Conservation (phyloP, 176 grass and related monocot species). For the Oryza brachyantha region DNA sequence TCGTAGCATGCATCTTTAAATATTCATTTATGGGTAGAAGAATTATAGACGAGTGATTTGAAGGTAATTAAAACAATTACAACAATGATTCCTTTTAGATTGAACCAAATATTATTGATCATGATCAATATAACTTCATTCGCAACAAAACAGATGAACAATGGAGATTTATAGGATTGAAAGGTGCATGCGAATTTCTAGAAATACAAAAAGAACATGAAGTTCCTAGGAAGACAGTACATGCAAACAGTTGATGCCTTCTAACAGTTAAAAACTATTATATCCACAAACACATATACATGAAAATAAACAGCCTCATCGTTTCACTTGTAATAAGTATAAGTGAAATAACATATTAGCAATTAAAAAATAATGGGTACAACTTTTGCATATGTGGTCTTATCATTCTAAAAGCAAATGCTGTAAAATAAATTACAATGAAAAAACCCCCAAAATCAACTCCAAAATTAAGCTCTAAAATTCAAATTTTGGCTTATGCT, state of each 20-base stretch:
- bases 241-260: constrained; percentile 5
- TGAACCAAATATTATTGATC: neutral
- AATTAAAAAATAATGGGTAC: too few species aligned
- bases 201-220: constrained; percentile 14
- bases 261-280: constrained; percentile 1
- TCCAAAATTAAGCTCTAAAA: too few species aligned
- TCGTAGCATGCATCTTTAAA: neutral
- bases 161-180: neutral
- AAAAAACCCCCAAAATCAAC: too few species aligned
- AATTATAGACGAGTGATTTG: constrained; percentile 12
- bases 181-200: neutral
- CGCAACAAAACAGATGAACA: neutral
- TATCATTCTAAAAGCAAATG: too few species aligned
- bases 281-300: neutral
- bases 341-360: too few species aligned
- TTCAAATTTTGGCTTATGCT: too few species aligned
- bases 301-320: too few species aligned
- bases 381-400: too few species aligned
- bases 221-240: constrained; percentile 1
- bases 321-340: too few species aligned
- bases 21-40: neutral
- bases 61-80: neutral
- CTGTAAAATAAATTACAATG: too few species aligned
- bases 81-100: neutral
- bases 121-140: neutral